Conservation (phyloP, 2,329 filamentous ascomycete species). For the Paramyrothecium sp. region DNA sequence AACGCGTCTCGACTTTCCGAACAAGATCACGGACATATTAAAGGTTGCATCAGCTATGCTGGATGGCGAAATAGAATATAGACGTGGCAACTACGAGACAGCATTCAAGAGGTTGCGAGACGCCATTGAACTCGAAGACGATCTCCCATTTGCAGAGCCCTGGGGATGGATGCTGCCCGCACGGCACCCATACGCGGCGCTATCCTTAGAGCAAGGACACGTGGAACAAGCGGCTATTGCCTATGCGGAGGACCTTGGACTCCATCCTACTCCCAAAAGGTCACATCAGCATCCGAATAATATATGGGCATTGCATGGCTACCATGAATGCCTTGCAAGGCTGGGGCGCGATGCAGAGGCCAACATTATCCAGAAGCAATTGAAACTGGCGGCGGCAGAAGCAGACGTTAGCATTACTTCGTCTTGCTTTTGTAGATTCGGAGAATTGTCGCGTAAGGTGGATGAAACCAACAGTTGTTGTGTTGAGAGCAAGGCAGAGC, state of each 20-base stretch:
- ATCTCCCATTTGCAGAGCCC: constrained; percentile 64
- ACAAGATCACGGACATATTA: constrained; percentile 47
- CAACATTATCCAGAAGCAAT: constrained; percentile 30
- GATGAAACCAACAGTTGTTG: neutral
- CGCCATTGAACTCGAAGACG: constrained; percentile 56
- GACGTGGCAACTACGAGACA: constrained; percentile 49
- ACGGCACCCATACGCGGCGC: constrained; percentile 63
- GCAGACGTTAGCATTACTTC: constrained; percentile 56
- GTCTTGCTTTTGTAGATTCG: constrained; percentile 32
- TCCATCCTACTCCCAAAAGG: constrained; percentile 54
- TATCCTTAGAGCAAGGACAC: constrained; percentile 60
- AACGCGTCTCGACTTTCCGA: constrained; percentile 43
- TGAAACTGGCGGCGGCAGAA: constrained; percentile 47
- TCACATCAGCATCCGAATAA: constrained; percentile 66
- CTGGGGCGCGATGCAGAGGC: constrained; percentile 40
- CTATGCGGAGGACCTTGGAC: constrained; percentile 57
- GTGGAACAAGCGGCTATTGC: constrained; percentile 49
- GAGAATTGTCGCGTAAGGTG: neutral
- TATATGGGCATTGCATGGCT: constrained; percentile 70
- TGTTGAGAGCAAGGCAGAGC: neutral
- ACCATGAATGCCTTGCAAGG: constrained; percentile 61
- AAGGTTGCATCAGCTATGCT: constrained; percentile 61
- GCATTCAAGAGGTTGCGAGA: constrained; percentile 55
- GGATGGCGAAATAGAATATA: constrained; percentile 69
- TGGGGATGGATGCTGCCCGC: constrained; percentile 75